Evolutionary conservation across 192 early-diverging fungal species (phyloP), one percentile per base, ranked within the genome.

Genomic region (Pilobolus umbonatus): DNA sequence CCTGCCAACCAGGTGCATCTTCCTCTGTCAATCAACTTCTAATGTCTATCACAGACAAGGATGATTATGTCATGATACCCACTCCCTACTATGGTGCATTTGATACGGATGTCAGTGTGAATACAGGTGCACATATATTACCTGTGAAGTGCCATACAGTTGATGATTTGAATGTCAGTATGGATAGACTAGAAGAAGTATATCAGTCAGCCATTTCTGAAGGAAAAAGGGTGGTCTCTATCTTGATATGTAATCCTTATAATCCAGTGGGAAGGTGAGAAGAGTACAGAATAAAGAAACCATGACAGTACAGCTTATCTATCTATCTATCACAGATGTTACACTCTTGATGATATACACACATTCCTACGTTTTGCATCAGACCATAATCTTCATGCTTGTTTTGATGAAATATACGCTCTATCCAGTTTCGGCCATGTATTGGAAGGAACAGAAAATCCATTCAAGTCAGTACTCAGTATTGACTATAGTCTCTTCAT

Each of bases 381-480:
- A 26, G 53, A 62, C 15, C 75, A 88, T 42, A 55, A 78, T 22
- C 57, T 94, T 10, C 88, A 88, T 46, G 73, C 83, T 21, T 60
- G 91, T 8, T 71, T 83, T 64, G 92, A 94, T 65, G 92, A 94
- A 58, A 86, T 94, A 35, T 94, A 94, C 63, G 88, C 81, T 5
- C 67, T 87, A 4, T 86, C 84, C 0, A 69, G 75, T 15, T 89
- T 88, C 61, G 67, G 72, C 24, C 68, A 70, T 42, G 51, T 57
- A 12, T 17, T 29, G 32, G 61, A 54, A 9, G n/a, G 30, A 5
- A 30, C 67, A 26, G 26, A 42, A 2, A 40, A 69, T 19, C 77
- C 85, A 5, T 93, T 93, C 56, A 75, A 77, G 32, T 88, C 85
- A 4, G 75, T 87, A 1, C 68, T 88, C 26, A 74, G 80, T 34